Conservation (phyloP, 1,284 basidiomycete species). For the Boletus semigastroideus region DNA sequence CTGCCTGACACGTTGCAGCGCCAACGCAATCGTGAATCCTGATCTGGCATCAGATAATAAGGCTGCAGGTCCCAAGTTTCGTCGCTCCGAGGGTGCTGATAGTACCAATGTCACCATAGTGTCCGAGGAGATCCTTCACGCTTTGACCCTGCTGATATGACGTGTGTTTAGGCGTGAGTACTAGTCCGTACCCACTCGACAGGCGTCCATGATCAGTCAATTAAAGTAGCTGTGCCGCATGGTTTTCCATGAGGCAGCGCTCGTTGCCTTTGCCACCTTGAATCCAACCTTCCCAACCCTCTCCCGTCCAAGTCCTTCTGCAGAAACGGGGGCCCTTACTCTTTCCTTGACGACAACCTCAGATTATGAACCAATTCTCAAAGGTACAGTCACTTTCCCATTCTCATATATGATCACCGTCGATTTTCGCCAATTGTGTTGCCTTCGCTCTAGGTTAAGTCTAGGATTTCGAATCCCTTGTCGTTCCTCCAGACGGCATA, state of each 20-base stretch:
- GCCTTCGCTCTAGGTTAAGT: constrained; percentile 11
- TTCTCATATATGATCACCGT: neutral
- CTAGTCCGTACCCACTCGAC: neutral
- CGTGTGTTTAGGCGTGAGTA: neutral
- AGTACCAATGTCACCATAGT: constrained; percentile 2
- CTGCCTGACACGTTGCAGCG: constrained; percentile 19
- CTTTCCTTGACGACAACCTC: constrained; percentile 8
- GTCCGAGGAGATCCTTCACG: constrained; percentile 8
- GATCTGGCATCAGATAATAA: neutral
- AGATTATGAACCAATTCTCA: constrained; percentile 5
- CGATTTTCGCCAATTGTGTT: constrained; percentile 6
- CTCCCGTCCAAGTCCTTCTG: constrained; percentile 7
- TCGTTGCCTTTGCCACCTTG: constrained; percentile 5
- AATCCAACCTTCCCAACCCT: constrained; percentile 4
- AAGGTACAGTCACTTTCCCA: constrained; percentile 10
- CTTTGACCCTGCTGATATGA: constrained; percentile 11
- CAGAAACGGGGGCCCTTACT: constrained; percentile 1
- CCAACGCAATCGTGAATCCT: constrained; percentile 11
- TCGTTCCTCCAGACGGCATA: constrained; percentile 3
- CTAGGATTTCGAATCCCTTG: neutral
- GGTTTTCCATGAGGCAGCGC: constrained; percentile 25
- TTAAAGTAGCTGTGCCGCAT: no score
- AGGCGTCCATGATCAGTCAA: constrained; percentile 15
- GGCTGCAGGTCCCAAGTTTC: neutral
- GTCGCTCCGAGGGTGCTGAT: constrained; percentile 8